Evolutionary conservation across 2,329 filamentous ascomycete genomes (phyloP).

Genomic region (Pseudomassariella vexata): DNA sequence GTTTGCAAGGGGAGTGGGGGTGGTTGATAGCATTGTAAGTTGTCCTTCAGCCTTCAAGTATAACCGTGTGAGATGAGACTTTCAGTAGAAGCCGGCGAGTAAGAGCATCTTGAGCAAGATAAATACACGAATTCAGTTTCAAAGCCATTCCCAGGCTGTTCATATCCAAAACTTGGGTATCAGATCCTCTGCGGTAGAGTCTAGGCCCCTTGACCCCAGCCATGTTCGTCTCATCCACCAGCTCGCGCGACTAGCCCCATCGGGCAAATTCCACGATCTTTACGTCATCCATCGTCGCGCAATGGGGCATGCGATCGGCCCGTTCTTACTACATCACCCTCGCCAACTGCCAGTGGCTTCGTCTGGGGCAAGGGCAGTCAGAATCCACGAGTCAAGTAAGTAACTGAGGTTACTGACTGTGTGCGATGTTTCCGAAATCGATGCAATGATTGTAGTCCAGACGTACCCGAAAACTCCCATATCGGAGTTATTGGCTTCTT

Average conservation of each 20-base stretch:
- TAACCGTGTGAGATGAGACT: neutral
- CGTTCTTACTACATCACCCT: no score
- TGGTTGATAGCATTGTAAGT: neutral
- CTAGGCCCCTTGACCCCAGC: no score
- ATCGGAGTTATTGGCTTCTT: no score
- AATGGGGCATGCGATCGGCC: constrained; percentile 2
- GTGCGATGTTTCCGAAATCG: no score
- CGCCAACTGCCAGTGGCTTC: no score
- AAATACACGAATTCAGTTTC: neutral
- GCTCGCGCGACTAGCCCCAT: constrained; percentile 5
- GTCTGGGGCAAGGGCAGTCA: no score
- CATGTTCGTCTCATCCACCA: no score
- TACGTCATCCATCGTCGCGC: constrained; percentile 4
- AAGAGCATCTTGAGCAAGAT: neutral
- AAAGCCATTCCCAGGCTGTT: neutral
- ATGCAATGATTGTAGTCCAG: no score
- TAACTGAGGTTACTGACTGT: no score
- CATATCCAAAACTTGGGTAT: neutral
- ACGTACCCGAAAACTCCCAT: no score
- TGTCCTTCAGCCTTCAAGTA: neutral
- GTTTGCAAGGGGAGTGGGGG: constrained; percentile 2
- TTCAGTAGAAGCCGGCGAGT: neutral
- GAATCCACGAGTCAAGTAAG: no score
- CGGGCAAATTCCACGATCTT: constrained; percentile 1
- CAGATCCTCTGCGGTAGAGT: no score